phyloP scores from a whole-genome alignment of 495 filamentous ascomycete genomes.

The Daldinia concentrica region DNA sequence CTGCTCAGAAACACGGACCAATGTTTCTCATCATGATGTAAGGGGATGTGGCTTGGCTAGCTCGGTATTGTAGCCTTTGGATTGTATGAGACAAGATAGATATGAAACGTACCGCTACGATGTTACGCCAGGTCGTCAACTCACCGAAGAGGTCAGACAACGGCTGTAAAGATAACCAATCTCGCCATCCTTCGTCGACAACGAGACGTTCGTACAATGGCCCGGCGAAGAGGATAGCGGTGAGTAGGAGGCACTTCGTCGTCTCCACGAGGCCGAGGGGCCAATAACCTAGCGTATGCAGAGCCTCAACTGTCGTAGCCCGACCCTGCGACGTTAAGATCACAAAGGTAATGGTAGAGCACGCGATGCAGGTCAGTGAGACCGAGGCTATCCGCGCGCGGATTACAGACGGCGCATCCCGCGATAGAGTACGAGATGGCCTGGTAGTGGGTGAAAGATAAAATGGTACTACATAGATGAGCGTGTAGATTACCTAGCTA shows the following conservation, averaged over 20 bases:
- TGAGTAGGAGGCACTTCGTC: slow-evolving; percentile 68
- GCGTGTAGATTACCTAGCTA: slow-evolving; percentile 73
- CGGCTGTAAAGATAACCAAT: slow-evolving; percentile 62
- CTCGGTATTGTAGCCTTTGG: not conserved
- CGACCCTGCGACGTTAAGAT: slow-evolving; percentile 56
- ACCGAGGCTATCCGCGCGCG: slow-evolving; percentile 84
- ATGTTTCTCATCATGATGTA: slow-evolving; percentile 68
- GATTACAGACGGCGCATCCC: slow-evolving; percentile 91
- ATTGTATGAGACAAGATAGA: slow-evolving; percentile 2
- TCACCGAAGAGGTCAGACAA: slow-evolving; percentile 46
- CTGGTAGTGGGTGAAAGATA: slow-evolving; percentile 83
- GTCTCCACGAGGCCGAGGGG: slow-evolving; percentile 72
- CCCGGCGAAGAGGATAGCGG: slow-evolving; percentile 81
- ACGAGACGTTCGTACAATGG: slow-evolving; percentile 82
- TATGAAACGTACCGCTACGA: slow-evolving; percentile 56
- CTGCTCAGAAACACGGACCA: slow-evolving; percentile 99
- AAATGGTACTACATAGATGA: slow-evolving; percentile 90
- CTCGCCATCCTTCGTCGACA: slow-evolving; percentile 73
- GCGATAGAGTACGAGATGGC: slow-evolving; percentile 80
- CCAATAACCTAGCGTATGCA: slow-evolving; percentile 78
- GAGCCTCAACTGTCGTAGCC: slow-evolving; percentile 56
- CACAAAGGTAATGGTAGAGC: slow-evolving; percentile 67
- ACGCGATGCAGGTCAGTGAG: slow-evolving; percentile 70
- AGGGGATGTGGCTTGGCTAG: not conserved
- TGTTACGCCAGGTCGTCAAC: slow-evolving; percentile 67